Evolutionary conservation across 305 asterid genomes (phyloP), one percentile per base, ranked within the genome.

Genomic region (Fraxinus latifolia): DNA sequence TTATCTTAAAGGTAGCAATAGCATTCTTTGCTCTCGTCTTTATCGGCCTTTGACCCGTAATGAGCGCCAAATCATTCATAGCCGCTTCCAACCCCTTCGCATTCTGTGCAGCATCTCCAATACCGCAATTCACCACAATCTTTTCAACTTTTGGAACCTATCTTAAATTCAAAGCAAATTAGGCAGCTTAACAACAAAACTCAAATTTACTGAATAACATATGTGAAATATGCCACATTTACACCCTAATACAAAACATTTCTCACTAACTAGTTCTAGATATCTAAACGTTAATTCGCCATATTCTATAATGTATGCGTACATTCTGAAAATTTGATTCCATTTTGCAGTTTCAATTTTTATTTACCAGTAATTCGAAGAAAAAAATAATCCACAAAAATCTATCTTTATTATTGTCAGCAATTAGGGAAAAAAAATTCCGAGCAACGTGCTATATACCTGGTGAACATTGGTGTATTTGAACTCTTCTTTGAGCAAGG

Each of bases 41-140:
- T 53, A 94, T 80, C 0, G 99, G 98, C 82, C 97, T 92, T 83
- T 94, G 99, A 75, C 97, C 99, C 34, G 97, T 94, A 36, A 94
- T 89, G 74, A 92, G 93, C 60, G 98, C 98, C 89, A 96, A 85
- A 68, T 96, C 97, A 82, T 91, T 96, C 87, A 96, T 71, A 74
- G 98, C 98, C 31, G 99, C 98, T 39, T 94, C 97, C 90, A 94
- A 88, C 77, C 98, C 99, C 91, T 94, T 94, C 0, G 99, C 89
- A 90, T 96, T 96, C 92, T 96, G 99, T 15, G 97, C 97, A 84
- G 99, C 99, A 60, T 96, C 99, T 87, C 99, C 98, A 82, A 96
- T 92, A 76, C 99, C 98, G 85, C 99, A 94, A 83, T 94, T 96
- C 92, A 96, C 97, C 39, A 96, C 99, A 81, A 96, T 87, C 88